These are phyloP conservation scores for Zymoseptoria pseudotritici DNA, from an alignment of 2,329 filamentous ascomycete genomes.

Conservation along the genomic window DNA sequence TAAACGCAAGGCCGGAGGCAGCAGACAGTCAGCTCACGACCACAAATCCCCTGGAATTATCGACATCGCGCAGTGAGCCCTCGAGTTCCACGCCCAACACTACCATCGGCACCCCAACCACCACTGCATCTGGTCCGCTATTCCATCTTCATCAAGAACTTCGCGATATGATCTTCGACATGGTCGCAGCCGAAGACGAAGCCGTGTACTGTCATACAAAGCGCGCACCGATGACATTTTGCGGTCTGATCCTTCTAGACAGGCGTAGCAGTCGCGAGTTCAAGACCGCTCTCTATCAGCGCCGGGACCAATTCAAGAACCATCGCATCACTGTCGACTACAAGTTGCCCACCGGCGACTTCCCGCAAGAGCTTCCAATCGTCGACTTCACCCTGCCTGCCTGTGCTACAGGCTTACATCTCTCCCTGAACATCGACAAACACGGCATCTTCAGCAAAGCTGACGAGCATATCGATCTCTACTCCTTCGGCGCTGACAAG, in stretches of 20 bases:
- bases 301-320: background rate
- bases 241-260: background rate
- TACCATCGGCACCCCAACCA: too few species aligned
- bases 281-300: background rate
- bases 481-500: too few species aligned
- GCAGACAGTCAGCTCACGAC: too few species aligned
- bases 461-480: too few species aligned
- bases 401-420: background rate
- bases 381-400: background rate
- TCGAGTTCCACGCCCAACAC: too few species aligned
- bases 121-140: too few species aligned
- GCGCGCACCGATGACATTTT: background rate
- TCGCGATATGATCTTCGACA: background rate
- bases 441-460: background rate
- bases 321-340: background rate
- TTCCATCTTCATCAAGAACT: background rate
- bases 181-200: background rate
- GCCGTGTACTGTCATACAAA: background rate
- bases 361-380: background rate
- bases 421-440: background rate
- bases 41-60: too few species aligned
- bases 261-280: background rate
- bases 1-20: too few species aligned
- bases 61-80: too few species aligned
- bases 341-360: background rate